Evolutionary conservation across 495 filamentous ascomycete species (phyloP), one percentile per base, ranked within the genome.

Genomic region (Penicillium argentinense): DNA sequence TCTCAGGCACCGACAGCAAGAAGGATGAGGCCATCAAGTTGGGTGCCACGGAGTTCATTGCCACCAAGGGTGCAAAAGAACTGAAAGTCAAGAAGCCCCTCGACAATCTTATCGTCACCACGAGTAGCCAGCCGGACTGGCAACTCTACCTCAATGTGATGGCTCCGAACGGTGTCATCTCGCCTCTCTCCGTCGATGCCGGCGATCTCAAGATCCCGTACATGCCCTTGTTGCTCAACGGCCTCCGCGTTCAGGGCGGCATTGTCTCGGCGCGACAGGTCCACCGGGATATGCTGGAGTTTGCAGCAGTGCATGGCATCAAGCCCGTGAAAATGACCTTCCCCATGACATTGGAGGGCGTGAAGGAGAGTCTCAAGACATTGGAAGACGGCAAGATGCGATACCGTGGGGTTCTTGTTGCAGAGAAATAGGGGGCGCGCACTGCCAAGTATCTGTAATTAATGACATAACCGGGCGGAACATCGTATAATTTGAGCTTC

Each of bases 1-100:
- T 86, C 57, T 78, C 73, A 3, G 63, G 69, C 4, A 78, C 72
- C 0, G 78, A 82, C 17, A 68, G 45, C 46, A 86, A 86, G 64
- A 77, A 74, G 37, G 70, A 77, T 1, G 79, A 84, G 42, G 81
- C 81, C 1, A 46, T 71, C 53, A 56, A 66, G 32, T 53, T 84
- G 13, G 81, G 81, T 0, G 81, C 69, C 1, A 46, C 44, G 25
- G 74, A 78, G 47, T 80, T 77, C 45, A 61, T 70, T 45, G 70
- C 72, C 2, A 73, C 66, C 18, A 75, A 74, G 51, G 72, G 60
- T 2, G 54, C 44, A 4, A 70, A 66, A 14, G 57, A 70, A 13
- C 36, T 75, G 14, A 66, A 67, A 30, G 47, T 65, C 3, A 44
- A 57, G 5, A 55, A 58, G 12, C 60, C 59, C 3, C 13, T 80